These are phyloP conservation scores for Lyophyllum atratum DNA, from an alignment of 768 basidiomycete species.

Conservation along the genomic window DNA sequence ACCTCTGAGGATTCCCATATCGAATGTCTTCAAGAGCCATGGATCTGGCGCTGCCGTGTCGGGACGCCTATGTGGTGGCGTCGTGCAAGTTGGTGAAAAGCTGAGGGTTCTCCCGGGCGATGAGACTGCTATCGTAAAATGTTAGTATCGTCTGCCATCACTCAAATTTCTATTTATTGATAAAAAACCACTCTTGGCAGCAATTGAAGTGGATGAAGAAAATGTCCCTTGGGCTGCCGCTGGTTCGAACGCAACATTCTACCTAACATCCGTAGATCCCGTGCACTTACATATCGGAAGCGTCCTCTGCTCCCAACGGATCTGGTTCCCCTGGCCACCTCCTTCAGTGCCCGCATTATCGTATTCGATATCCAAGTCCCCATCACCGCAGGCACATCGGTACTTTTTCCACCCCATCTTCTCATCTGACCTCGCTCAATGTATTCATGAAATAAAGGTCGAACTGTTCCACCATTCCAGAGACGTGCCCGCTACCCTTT, in stretches of 20 bases:
- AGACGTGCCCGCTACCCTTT: slow-evolving; percentile 88
- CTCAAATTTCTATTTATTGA: background rate
- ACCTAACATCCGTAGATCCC: slow-evolving; percentile 81
- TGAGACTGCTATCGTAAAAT: slow-evolving; percentile 79
- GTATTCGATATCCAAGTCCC: slow-evolving; percentile 93
- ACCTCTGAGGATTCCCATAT: slow-evolving; percentile 85
- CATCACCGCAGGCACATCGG: slow-evolving; percentile 84
- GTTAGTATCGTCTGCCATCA: slow-evolving; percentile 32
- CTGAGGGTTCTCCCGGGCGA: slow-evolving; percentile 90
- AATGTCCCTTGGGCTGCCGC: slow-evolving; percentile 85
- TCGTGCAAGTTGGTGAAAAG: slow-evolving; percentile 91
- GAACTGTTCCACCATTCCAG: slow-evolving; percentile 95
- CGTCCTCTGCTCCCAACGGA: slow-evolving; percentile 80
- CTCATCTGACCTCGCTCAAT: background rate
- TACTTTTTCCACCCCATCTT: slow-evolving; percentile 34
- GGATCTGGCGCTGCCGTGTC: slow-evolving; percentile 76
- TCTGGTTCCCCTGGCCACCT: slow-evolving; percentile 72
- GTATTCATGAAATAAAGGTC: slow-evolving; percentile 46
- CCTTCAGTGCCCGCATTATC: slow-evolving; percentile 86
- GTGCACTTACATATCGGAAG: slow-evolving; percentile 86
- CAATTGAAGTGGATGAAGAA: slow-evolving; percentile 82
- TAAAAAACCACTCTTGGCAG: slow-evolving; percentile 41
- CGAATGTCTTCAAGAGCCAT: slow-evolving; percentile 93
- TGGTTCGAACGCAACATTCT: slow-evolving; percentile 87
- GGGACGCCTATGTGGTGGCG: slow-evolving; percentile 83